These are phyloP conservation scores for Arthroderma sp. DNA, from an alignment of 2,329 filamentous ascomycete genomes.

Conservation along the genomic window DNA sequence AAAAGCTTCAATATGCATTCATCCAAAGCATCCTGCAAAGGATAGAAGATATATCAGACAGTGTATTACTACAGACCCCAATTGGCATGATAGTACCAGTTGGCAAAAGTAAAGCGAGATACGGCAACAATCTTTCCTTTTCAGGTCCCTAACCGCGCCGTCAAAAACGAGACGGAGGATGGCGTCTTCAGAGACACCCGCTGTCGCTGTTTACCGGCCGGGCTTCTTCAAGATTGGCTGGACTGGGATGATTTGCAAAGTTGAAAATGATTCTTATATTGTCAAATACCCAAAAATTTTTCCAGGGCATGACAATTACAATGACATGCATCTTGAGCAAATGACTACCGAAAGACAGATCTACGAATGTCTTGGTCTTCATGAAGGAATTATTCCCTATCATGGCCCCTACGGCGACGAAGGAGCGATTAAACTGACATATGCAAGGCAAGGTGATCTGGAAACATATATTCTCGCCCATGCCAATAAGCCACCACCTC, in stretches of 20 bases:
- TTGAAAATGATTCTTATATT: constrained; percentile 2
- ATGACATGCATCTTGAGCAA: constrained; percentile 3
- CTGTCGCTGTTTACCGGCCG: neutral
- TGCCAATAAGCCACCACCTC: constrained; percentile 3
- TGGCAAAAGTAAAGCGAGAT: no score
- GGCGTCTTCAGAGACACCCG: neutral
- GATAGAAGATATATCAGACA: no score
- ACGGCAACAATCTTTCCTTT: no score
- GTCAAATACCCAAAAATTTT: constrained; percentile 9
- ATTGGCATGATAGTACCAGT: no score
- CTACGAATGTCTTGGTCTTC: constrained; percentile 11
- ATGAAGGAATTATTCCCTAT: constrained; percentile 11
- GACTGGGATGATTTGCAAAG: constrained; percentile 7
- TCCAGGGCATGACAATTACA: constrained; percentile 5
- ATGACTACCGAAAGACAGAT: constrained; percentile 8
- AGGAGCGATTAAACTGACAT: constrained; percentile 11
- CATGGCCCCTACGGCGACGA: constrained; percentile 4
- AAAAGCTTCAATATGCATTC: no score
- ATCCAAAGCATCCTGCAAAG: no score
- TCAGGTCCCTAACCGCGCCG: no score
- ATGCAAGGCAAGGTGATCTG: constrained; percentile 9
- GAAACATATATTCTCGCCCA: constrained; percentile 8
- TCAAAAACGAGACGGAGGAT: no score
- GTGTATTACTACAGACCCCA: no score
- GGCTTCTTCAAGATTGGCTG: constrained; percentile 7